Evolutionary conservation across 2,329 filamentous ascomycete species (phyloP), one percentile per base, ranked within the genome.

Genomic region (Cordyceps fumosorosea): DNA sequence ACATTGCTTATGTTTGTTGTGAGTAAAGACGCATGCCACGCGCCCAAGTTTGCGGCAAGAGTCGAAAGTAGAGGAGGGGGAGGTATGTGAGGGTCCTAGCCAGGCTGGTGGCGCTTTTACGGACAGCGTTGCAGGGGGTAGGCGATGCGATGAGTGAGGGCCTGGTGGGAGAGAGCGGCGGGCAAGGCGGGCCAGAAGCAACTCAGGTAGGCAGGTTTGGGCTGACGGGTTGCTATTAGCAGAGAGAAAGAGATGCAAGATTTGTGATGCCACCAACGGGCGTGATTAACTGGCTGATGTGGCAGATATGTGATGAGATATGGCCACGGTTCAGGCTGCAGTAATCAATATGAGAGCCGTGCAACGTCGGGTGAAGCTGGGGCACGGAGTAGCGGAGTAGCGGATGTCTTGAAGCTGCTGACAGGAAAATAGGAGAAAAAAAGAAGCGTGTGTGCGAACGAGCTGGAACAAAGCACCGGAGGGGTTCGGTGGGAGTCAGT

Each of bases 71-170:
- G 44, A 6, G n/a, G 20, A 20, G n/a, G 26, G 16, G n/a, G 20
- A 20, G 11, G 32, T n/a, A 29, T n/a, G 56, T n/a, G n/a, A 48
- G 45, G 56, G 32, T 24, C 32, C 4, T 2, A 2, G 44, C 45
- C 22, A 50, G 45, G 32, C 22, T 60, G 48, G 56, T 45, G 56
- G 56, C 48, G 37, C 24, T 42, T 10, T 34, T 44, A 22, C 11
- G 34, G 44, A 47, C 56, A 60, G 20, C 11, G 48, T 53, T 53
- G 44, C 37, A 51, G 53, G 2, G 8, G n/a, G 34, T 11, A 40
- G 56, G 56, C 45, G 32, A 50, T 48, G 45, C n/a, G n/a, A 50
- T 52, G 48, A 60, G 56, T 18, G 56, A 12, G 22, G 52, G 48
- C 24, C 48, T 29, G 47, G 32, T 44, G 42, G 8, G 34, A 18